Evolutionary conservation across 2,329 filamentous ascomycete genomes (phyloP), one percentile per base, ranked within the genome.

Genomic region (Paraphoma chrysanthemicola): DNA sequence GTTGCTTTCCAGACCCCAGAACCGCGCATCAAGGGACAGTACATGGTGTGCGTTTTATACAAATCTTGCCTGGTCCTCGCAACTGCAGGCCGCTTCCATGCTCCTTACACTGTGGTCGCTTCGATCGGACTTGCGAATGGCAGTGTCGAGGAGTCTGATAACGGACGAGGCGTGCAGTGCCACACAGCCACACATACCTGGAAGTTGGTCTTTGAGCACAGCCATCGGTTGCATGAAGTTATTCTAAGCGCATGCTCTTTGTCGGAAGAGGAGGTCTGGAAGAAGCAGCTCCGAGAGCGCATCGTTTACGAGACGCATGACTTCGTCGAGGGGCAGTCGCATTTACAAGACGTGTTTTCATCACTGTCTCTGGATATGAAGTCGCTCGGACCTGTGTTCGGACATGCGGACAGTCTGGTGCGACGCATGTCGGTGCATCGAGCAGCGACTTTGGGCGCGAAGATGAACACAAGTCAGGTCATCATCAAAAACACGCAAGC

Each of bases 41-140:
- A 97, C 76, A 88, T 96, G 84, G 86, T 94, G 39, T 93, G 90
- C 63, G 83, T 93, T 14, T 81, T 97, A n/a, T 97, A 96, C 75
- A 87, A 88, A 48, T 86, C 91, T 48, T 90, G 91, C 60, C 77
- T 98, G 1, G 85, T 96, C 51, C 83, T 98, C 41, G 92, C 92
- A 7, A 86, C 84, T 9, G 83, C 86, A 12, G 82, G 85, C 44
- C 88, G 86, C 57, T 81, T 83, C n/a, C 86, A 88, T 45, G 84
- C 86, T 18, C 83, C 85, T 38, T 94, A 96, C 72, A 86, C 85
- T 9, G 86, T 94, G 16, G 84, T 92, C 57, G 90, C 90, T 39
- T 91, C 89, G 60, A 87, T 97, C 59, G 82, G 88, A 48, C 78
- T 96, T 30, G 82, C 81, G 44, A 87, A 86, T 56, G 80, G 88